Conservation (phyloP, 495 filamentous ascomycete species). For the Parathielavia appendiculata region DNA sequence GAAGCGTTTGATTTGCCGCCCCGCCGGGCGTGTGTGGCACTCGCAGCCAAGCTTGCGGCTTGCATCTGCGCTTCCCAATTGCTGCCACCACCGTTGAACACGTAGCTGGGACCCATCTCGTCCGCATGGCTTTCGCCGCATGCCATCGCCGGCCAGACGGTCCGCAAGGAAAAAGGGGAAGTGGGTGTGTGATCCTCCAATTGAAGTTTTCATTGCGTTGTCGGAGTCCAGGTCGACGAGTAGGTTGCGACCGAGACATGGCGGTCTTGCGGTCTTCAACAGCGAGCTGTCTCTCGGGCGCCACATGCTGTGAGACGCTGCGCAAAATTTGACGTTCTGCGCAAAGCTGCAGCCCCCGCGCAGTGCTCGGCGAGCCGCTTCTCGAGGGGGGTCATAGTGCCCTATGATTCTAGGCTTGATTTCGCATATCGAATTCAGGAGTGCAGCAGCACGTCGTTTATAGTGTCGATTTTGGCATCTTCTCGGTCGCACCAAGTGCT, state of each 20-base stretch:
- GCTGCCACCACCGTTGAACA: slow-evolving; percentile 22
- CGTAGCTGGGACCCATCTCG: slow-evolving; percentile 16
- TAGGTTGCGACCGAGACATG: slow-evolving; percentile 1
- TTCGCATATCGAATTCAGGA: not conserved
- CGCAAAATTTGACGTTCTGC: slow-evolving; percentile 16
- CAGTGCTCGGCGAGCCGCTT: not conserved
- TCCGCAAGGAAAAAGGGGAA: not conserved
- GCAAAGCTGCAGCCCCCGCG: slow-evolving; percentile 9
- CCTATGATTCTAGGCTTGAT: slow-evolving; percentile 1
- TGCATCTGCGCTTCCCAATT: slow-evolving; percentile 6
- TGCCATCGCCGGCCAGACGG: slow-evolving; percentile 9
- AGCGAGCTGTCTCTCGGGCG: slow-evolving; percentile 12
- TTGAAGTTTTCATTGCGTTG: not conserved
- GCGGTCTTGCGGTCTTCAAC: not conserved
- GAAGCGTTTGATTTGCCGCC: slow-evolving; percentile 27
- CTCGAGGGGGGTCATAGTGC: not conserved
- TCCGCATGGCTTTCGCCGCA: slow-evolving; percentile 12
- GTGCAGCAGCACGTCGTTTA: not conserved
- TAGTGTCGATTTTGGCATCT: not conserved
- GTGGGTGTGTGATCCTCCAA: not conserved
- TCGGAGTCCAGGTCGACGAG: not conserved
- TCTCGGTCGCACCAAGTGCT: too few relatives aligned
- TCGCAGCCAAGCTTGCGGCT: slow-evolving; percentile 17
- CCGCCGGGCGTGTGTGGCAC: slow-evolving; percentile 9
- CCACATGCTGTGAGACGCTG: slow-evolving; percentile 16